Conservation (phyloP, 2,329 filamentous ascomycete species). For the Malbranchea zuffiana region DNA sequence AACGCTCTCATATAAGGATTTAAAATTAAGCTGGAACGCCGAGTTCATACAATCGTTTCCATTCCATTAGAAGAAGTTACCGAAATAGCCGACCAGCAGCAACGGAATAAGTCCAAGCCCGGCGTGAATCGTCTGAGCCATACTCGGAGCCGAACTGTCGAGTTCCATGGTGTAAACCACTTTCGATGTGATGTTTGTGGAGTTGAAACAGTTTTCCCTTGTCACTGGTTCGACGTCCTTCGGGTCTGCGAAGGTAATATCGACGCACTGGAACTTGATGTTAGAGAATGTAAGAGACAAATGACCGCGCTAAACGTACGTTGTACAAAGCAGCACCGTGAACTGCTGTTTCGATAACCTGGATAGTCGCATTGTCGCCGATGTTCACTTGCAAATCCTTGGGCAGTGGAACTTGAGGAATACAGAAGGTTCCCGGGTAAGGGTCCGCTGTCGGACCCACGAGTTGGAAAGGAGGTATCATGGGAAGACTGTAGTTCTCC, state of each 20-base stretch:
- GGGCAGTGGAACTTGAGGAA: slow-evolving; percentile 81
- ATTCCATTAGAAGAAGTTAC: slow-evolving; percentile 4
- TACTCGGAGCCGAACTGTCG: slow-evolving; percentile 11
- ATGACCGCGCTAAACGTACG: slow-evolving; percentile 40
- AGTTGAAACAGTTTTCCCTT: slow-evolving; percentile 79
- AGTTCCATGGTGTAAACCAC: slow-evolving; percentile 12
- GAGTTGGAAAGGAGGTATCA: slow-evolving; percentile 72
- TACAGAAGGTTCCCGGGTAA: slow-evolving; percentile 80
- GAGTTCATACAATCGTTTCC: no score
- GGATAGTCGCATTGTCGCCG: slow-evolving; percentile 86
- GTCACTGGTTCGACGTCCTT: slow-evolving; percentile 61
- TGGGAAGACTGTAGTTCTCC: slow-evolving; percentile 73
- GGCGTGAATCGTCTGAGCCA: slow-evolving; percentile 8
- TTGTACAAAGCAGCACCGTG: slow-evolving; percentile 78
- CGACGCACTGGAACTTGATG: slow-evolving; percentile 69
- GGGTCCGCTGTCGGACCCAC: slow-evolving; percentile 67
- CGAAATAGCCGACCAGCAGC: slow-evolving; percentile 16
- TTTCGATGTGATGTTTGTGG: slow-evolving; percentile 50
- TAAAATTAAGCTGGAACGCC: no score
- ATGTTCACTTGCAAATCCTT: slow-evolving; percentile 56
- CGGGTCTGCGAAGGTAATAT: slow-evolving; percentile 81
- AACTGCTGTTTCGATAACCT: slow-evolving; percentile 69
- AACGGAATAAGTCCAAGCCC: slow-evolving; percentile 20
- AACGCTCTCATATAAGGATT: no score
- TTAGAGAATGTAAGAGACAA: slow-evolving; percentile 5